Evolutionary conservation across 768 basidiomycete species (phyloP).

Genomic region (Termitomyces heimii): DNA sequence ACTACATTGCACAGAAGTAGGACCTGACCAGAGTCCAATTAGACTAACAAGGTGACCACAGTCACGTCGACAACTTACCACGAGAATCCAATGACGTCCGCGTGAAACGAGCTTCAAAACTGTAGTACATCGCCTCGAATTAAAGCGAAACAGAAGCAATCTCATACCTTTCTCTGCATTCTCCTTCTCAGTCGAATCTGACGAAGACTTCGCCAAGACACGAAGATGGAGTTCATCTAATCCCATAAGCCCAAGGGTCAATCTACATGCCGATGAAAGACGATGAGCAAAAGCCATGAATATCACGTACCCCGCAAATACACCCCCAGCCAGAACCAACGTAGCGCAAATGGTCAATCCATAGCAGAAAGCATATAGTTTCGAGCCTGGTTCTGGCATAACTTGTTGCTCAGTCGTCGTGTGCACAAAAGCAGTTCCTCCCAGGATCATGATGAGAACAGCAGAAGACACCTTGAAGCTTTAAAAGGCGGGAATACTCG

Average conservation of each 20-base stretch:
- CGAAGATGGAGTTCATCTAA: slow-evolving; percentile 90
- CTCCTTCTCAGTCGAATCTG: slow-evolving; percentile 54
- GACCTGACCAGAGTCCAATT: slow-evolving; percentile 33
- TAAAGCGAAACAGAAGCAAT: not conserved
- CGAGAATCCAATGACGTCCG: slow-evolving; percentile 91
- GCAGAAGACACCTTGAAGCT: too few relatives aligned
- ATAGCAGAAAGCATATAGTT: slow-evolving; percentile 55
- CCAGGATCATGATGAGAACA: not conserved
- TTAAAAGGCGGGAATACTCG: too few relatives aligned
- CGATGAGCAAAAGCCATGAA: not conserved
- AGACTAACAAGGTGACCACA: not conserved
- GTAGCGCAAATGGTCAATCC: slow-evolving; percentile 60
- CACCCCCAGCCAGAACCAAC: slow-evolving; percentile 81
- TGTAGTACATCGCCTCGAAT: slow-evolving; percentile 13
- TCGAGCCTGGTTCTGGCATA: slow-evolving; percentile 34
- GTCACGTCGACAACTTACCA: slow-evolving; percentile 40
- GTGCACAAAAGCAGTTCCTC: not conserved
- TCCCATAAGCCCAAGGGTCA: slow-evolving; percentile 92
- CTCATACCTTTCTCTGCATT: slow-evolving; percentile 65
- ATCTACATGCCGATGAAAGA: slow-evolving; percentile 29
- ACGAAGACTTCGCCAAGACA: slow-evolving; percentile 77
- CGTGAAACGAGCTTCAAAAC: slow-evolving; percentile 50
- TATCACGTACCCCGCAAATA: slow-evolving; percentile 78
- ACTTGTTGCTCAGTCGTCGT: not conserved
- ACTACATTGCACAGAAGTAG: slow-evolving; percentile 87